Evolutionary conservation across 768 basidiomycete genomes (phyloP).

Genomic region (Porphyrellus cyaneotinctus): DNA sequence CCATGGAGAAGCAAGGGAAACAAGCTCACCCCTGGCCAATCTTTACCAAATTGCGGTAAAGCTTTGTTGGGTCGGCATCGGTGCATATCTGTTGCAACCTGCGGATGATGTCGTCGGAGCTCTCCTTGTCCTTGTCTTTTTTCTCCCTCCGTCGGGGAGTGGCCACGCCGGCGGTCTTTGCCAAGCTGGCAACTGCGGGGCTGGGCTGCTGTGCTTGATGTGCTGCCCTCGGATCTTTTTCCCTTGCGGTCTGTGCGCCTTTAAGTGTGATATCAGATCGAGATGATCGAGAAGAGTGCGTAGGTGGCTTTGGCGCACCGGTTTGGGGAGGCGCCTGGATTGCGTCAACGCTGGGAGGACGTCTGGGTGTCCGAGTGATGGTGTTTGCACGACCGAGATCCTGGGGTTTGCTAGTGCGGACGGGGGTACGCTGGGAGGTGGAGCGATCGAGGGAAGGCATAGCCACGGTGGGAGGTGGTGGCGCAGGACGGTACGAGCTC

Average conservation of each 20-base stretch:
- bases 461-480: constrained; percentile 62
- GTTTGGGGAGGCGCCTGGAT: constrained; percentile 26
- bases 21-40: constrained; percentile 90
- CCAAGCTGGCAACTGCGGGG: constrained; percentile 59
- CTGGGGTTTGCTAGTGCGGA: constrained; percentile 43
- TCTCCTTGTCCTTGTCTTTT: constrained; percentile 72
- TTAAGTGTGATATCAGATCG: constrained; percentile 55
- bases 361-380: constrained; percentile 61
- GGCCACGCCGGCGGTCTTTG: constrained; percentile 66
- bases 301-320: constrained; percentile 35
- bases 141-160: constrained; percentile 86
- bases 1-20: not conserved
- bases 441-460: constrained; percentile 80
- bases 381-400: constrained; percentile 63
- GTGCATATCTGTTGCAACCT: constrained; percentile 93
- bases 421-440: constrained; percentile 75
- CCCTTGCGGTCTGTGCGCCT: constrained; percentile 32
- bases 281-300: constrained; percentile 56
- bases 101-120: constrained; percentile 86
- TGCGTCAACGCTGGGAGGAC: constrained; percentile 41
- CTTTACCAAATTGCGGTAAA: constrained; percentile 92
- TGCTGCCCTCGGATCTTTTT: constrained; percentile 34
- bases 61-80: constrained; percentile 91
- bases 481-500: constrained; percentile 62
- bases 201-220: constrained; percentile 49